Evolutionary conservation across 305 asterid species (phyloP), one percentile per base, ranked within the genome.

Genomic region (Fraxinus baroniana): DNA sequence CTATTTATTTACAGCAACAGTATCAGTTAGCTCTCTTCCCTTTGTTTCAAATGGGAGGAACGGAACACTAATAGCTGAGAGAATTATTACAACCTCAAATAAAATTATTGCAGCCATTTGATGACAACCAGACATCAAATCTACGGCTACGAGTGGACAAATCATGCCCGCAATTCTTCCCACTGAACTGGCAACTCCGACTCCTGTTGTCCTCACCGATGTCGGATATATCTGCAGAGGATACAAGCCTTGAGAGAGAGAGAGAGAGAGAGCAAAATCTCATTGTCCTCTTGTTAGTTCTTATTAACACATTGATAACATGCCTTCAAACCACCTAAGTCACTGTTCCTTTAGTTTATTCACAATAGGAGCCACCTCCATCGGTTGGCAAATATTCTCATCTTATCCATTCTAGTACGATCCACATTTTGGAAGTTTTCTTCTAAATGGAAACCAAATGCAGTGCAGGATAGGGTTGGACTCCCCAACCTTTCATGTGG

Each of bases 161-260:
- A 91, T 84, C 95, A 93, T 93, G 79, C 95, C 93, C 15, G 90
- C 94, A 36, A 91, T 87, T 87, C 91, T 85, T 77, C 93, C 95
- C 72, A 91, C 86, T 8, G 91, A 85, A 68, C 77, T 85, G 2
- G 95, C 90, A 60, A 89, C 90, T 49, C 95, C 95, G 20, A 70
- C 85, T 28, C 94, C 94, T 0, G 94, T 93, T 82, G 93, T 81
- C 84, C 95, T 87, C 78, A 91, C 87, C 30, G 88, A 88, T 8
- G 97, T 93, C 3, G 95, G 97, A 86, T 93, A 93, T 70, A 93
- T 83, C 94, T 90, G 87, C 83, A 86, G 66, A 18, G 1, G n/a
- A 55, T 55, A 44, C n/a, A 44, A 44, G n/a, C 5, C 55, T 44
- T 55, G 9, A 55, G 64, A 15, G 17, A 52, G 12, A 55, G 9